phyloP scores from a whole-genome alignment of 2,329 filamentous ascomycete species.

The Cryphonectria parasitica region DNA sequence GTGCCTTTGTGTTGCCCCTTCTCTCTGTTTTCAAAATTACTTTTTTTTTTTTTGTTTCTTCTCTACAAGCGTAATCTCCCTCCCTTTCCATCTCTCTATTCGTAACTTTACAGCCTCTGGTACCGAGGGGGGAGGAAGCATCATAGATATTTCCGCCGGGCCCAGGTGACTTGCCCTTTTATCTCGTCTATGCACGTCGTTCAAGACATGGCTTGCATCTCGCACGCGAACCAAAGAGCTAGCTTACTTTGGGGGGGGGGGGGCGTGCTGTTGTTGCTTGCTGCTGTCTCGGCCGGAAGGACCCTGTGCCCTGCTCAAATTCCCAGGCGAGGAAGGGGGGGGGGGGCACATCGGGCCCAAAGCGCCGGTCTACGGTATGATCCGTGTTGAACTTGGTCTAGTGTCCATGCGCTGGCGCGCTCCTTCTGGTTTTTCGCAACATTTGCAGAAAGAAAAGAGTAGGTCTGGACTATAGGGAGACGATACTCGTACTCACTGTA shows the following conservation, averaged over 20 bases:
- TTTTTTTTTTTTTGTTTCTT: background rate
- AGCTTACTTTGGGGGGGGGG: background rate
- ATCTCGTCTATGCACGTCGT: background rate
- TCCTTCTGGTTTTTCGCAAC: background rate
- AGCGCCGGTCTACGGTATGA: constrained; percentile 10
- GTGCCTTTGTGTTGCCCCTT: too few relatives aligned
- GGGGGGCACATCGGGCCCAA: background rate
- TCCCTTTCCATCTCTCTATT: background rate
- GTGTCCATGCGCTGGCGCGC: constrained; percentile 3
- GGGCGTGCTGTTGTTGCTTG: too few relatives aligned
- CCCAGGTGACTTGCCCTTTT: background rate
- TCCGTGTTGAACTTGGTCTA: background rate
- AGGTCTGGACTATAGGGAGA: background rate
- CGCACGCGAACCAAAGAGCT: background rate
- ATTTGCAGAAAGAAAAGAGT: too few relatives aligned
- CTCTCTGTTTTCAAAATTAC: background rate
- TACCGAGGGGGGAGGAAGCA: background rate
- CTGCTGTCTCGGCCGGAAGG: background rate
- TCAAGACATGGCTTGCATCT: background rate
- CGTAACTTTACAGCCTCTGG: background rate
- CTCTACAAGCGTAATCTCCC: background rate
- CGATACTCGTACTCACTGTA: background rate
- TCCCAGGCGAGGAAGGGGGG: background rate
- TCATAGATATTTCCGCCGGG: background rate
- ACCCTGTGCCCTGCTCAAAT: background rate